phyloP scores from a whole-genome alignment of 2,329 filamentous ascomycete species.

The Colletotrichum spaethianum region DNA sequence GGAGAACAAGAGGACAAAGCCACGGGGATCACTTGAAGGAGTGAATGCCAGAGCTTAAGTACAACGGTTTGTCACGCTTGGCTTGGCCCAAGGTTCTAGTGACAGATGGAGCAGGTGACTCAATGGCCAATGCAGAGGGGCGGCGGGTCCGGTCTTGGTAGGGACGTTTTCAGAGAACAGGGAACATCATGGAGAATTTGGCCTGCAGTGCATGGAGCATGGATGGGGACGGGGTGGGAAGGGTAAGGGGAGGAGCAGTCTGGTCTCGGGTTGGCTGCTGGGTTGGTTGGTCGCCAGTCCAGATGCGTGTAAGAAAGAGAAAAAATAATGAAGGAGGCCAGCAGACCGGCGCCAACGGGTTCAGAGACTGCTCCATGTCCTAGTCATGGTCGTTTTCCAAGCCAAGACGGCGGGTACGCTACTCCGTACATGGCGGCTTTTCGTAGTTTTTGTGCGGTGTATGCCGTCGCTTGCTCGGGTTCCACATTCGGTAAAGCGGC shows the following conservation, averaged over 20 bases:
- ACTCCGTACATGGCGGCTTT: background rate
- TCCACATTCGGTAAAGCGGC: slow-evolving; percentile 9
- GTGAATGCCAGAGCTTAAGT: slow-evolving; percentile 39
- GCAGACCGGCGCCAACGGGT: slow-evolving; percentile 4
- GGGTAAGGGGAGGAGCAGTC: background rate
- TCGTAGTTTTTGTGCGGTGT: too few relatives aligned
- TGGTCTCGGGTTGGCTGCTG: background rate
- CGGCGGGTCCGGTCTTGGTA: slow-evolving; percentile 34
- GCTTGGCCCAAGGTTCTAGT: slow-evolving; percentile 33
- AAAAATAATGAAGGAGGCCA: background rate
- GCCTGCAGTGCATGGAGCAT: slow-evolving; percentile 22
- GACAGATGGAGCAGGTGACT: slow-evolving; percentile 43
- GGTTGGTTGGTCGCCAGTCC: background rate
- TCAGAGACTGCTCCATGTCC: background rate
- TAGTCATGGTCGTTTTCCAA: background rate
- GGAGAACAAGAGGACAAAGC: slow-evolving; percentile 30
- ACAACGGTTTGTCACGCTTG: slow-evolving; percentile 31
- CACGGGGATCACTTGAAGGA: slow-evolving; percentile 14
- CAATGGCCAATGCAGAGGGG: slow-evolving; percentile 41
- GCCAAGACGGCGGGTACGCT: background rate
- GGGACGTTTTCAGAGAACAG: slow-evolving; percentile 39
- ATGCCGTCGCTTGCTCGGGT: slow-evolving; percentile 18
- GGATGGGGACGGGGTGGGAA: slow-evolving; percentile 15
- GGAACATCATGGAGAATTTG: slow-evolving; percentile 34
- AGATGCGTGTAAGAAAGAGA: background rate